Conservation (phyloP, 345 rosid genomes). For the Citropsis articulata region DNA sequence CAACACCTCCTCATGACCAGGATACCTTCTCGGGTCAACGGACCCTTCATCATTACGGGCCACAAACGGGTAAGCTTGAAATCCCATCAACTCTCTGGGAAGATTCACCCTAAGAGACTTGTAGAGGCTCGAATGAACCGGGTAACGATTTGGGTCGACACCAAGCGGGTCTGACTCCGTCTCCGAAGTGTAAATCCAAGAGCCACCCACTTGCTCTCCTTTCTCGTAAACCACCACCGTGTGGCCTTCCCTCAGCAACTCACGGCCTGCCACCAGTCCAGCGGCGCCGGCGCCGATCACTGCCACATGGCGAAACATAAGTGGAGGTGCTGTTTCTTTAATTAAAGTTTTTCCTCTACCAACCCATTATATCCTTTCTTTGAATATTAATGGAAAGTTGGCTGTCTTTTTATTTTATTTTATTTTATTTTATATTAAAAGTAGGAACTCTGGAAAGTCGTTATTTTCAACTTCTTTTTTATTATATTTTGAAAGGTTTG, state of each 20-base stretch:
- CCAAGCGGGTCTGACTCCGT: slow-evolving; percentile 68
- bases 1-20: slow-evolving; percentile 66
- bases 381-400: too few species aligned
- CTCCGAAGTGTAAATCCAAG: slow-evolving; percentile 60
- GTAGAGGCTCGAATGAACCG: slow-evolving; percentile 72
- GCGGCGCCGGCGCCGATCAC: slow-evolving; percentile 88
- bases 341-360: too few species aligned
- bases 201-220: slow-evolving; percentile 60
- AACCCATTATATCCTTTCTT: too few species aligned
- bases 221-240: slow-evolving; percentile 75
- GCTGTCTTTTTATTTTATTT: too few species aligned
- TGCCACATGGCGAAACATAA: slow-evolving; percentile 57
- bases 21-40: slow-evolving; percentile 65
- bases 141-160: slow-evolving; percentile 47
- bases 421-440: too few species aligned
- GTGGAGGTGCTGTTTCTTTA: background rate
- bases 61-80: slow-evolving; percentile 60
- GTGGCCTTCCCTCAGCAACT: slow-evolving; percentile 80
- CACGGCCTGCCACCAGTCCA: slow-evolving; percentile 72
- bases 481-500: too few species aligned
- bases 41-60: slow-evolving; percentile 15
- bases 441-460: too few species aligned
- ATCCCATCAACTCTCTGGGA: slow-evolving; percentile 87
- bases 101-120: slow-evolving; percentile 78
- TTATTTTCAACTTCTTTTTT: too few species aligned